These are phyloP conservation scores for Amaranthus cruentus DNA, from an alignment of 148 eudicot species.

Conservation along the genomic window DNA sequence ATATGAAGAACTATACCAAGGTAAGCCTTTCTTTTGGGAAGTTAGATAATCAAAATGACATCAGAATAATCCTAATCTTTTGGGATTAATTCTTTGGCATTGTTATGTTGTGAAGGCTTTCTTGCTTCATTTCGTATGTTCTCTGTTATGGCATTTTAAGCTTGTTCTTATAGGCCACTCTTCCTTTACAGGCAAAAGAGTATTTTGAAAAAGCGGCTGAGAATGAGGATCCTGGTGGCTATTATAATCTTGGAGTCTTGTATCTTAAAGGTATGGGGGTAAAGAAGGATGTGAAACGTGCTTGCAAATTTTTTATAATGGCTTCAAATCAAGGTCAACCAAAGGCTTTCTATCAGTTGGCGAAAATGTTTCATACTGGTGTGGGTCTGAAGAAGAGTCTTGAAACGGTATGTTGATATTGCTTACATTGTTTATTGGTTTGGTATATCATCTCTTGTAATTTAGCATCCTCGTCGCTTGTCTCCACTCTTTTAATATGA, in stretches of 20 bases:
- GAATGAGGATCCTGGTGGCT: conserved; percentile 77
- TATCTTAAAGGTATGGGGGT: conserved; percentile 91
- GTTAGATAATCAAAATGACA: background rate
- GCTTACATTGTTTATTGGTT: background rate
- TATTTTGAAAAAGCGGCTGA: conserved; percentile 87
- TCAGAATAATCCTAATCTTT: too few species aligned
- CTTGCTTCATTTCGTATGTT: too few species aligned
- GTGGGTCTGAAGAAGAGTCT: conserved; percentile 79
- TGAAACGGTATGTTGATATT: conserved; percentile 50
- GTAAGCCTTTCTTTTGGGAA: conserved; percentile 35
- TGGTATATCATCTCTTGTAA: background rate
- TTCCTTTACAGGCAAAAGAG: conserved; percentile 71
- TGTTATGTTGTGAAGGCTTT: background rate
- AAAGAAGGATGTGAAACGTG: conserved; percentile 72
- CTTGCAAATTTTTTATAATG: conserved; percentile 54
- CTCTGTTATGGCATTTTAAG: background rate
- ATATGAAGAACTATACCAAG: conserved; percentile 73
- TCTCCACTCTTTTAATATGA: background rate
- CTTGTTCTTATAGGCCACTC: background rate
- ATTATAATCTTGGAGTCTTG: conserved; percentile 88
- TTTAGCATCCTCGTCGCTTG: background rate
- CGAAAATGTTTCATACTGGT: conserved; percentile 95
- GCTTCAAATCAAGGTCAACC: conserved; percentile 86
- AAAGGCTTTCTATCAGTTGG: conserved; percentile 92
- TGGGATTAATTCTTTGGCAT: background rate